Conservation (phyloP, 768 basidiomycete species). For the Hericium alpestre region DNA sequence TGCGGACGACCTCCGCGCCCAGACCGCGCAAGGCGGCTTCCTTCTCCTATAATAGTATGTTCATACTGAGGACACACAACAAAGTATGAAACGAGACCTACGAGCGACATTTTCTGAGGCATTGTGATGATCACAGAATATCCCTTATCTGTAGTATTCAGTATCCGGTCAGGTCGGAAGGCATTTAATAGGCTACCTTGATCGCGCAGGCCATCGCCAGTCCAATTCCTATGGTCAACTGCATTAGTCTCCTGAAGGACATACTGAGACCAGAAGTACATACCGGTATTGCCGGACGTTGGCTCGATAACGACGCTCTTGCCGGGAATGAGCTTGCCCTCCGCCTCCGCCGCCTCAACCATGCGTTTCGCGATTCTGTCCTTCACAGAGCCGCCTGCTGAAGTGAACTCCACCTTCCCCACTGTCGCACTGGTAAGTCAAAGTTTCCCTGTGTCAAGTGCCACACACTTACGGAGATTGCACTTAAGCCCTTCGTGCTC, state of each 20-base stretch:
- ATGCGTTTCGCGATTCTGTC: constrained; percentile 95
- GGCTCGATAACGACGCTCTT: constrained; percentile 92
- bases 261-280: constrained; percentile 9
- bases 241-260: background rate
- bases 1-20: constrained; percentile 90
- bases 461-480: constrained; percentile 67
- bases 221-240: constrained; percentile 48
- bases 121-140: constrained; percentile 84
- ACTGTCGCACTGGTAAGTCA: constrained; percentile 32
- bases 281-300: constrained; percentile 92
- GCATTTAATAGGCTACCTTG: constrained; percentile 48
- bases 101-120: constrained; percentile 91
- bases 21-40: constrained; percentile 84
- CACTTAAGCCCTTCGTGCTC: constrained; percentile 68
- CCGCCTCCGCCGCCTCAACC: constrained; percentile 87
- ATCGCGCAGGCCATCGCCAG: constrained; percentile 88
- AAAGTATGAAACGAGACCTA: constrained; percentile 19
- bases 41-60: constrained; percentile 55
- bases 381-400: constrained; percentile 89
- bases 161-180: constrained; percentile 25
- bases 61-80: background rate
- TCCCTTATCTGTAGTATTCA: constrained; percentile 64
- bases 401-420: constrained; percentile 84
- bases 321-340: constrained; percentile 77
- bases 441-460: background rate